These are phyloP conservation scores for Globisporangium abappressorium DNA, from an alignment of 352 stramenopile species.

Conservation along the genomic window DNA sequence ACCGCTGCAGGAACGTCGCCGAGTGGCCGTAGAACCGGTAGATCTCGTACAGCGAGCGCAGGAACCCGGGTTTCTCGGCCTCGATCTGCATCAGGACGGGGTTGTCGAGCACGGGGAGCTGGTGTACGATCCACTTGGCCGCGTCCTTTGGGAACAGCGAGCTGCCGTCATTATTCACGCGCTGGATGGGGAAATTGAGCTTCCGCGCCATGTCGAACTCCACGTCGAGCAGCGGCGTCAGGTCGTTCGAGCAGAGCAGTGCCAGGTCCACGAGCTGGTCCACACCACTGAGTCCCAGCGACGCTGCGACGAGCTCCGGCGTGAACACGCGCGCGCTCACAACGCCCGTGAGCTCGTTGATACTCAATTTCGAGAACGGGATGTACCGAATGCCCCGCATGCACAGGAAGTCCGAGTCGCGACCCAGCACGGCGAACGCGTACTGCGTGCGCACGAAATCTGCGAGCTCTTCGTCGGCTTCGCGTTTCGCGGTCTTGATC, in stretches of 20 bases:
- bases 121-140: constrained; percentile 49
- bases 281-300: constrained; percentile 47
- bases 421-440: constrained; percentile 63
- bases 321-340: constrained; percentile 74
- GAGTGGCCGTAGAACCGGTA: constrained; percentile 77
- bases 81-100: constrained; percentile 49
- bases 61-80: constrained; percentile 33
- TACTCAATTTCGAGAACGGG: constrained; percentile 45
- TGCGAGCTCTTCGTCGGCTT: constrained; percentile 78
- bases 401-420: constrained; percentile 89
- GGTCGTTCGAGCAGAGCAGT: constrained; percentile 87
- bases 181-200: constrained; percentile 57
- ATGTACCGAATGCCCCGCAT: constrained; percentile 85
- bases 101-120: constrained; percentile 60
- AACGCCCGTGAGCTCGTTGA: constrained; percentile 26
- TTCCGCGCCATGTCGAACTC: constrained; percentile 52
- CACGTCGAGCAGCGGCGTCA: constrained; percentile 63
- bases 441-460: constrained; percentile 49
- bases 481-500: constrained; percentile 52
- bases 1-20: constrained; percentile 43
- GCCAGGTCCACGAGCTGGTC: constrained; percentile 82
- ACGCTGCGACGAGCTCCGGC: constrained; percentile 51
- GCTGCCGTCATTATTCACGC: constrained; percentile 23
- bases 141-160: constrained; percentile 47
- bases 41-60: constrained; percentile 60